Conservation (phyloP, 2,329 filamentous ascomycete species). For the Sporothrix curviconia region DNA sequence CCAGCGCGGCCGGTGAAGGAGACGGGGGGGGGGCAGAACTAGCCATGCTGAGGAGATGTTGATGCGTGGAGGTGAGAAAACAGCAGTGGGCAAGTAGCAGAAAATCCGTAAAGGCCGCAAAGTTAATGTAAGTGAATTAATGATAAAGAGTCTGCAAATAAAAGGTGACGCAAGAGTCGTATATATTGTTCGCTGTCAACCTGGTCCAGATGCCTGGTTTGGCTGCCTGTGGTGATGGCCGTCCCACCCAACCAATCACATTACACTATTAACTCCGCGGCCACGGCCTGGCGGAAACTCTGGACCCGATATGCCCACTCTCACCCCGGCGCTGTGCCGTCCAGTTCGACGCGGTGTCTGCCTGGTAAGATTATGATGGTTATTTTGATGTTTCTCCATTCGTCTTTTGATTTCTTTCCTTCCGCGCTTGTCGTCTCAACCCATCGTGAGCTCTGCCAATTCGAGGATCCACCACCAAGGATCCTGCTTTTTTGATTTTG, state of each 20-base stretch:
- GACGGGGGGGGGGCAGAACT: not conserved
- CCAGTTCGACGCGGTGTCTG: not conserved
- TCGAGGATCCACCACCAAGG: too few species aligned
- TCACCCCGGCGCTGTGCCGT: not conserved
- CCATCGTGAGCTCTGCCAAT: too few species aligned
- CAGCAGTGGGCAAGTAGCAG: not conserved
- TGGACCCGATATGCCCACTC: not conserved
- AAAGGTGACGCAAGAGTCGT: too few species aligned
- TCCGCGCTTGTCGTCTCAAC: too few species aligned
- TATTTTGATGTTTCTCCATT: too few species aligned
- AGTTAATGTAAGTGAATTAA: too few species aligned
- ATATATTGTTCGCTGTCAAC: too few species aligned
- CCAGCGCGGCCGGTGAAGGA: not conserved
- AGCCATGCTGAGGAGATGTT: not conserved
- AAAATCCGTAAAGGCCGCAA: too few species aligned
- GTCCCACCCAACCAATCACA: not conserved
- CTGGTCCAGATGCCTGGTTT: not conserved
- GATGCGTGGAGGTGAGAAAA: not conserved
- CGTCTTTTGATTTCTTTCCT: too few species aligned
- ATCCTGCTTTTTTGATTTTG: too few species aligned
- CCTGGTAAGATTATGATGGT: too few species aligned
- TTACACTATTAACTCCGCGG: constrained; percentile 1
- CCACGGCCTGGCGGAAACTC: not conserved
- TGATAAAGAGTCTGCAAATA: too few species aligned
- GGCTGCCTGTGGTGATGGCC: not conserved